Evolutionary conservation across 345 rosid species (phyloP).

Genomic region (Dovyalis caffra): DNA sequence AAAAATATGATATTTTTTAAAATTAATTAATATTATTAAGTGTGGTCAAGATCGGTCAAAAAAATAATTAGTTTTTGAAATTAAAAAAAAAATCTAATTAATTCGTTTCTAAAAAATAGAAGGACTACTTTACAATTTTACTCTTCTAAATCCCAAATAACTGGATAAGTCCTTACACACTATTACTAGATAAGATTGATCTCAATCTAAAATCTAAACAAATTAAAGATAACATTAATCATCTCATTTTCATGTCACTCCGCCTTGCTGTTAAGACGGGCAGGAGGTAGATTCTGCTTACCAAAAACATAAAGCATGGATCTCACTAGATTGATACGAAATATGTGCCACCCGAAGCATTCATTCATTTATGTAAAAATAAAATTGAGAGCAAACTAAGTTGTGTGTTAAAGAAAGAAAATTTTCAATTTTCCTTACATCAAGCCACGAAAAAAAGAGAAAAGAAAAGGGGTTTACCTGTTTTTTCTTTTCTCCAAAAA

Average conservation of each 20-base stretch:
- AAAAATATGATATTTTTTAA: no score
- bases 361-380: no score
- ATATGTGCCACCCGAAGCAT: neutral
- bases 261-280: no score
- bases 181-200: neutral
- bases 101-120: no score
- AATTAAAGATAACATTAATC: neutral
- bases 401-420: neutral
- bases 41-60: no score
- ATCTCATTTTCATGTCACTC: no score
- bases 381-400: neutral
- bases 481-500: constrained; percentile 90
- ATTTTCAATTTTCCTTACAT: neutral
- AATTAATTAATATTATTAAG: no score
- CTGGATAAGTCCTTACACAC: neutral
- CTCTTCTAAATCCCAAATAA: neutral
- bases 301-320: no score
- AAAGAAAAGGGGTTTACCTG: constrained; percentile 41
- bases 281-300: no score
- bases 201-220: neutral
- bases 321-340: neutral
- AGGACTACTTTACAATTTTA: no score
- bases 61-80: no score
- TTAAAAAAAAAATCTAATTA: no score
- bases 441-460: neutral